Base-by-base conservation (phyloP, 169 alveolate genomes). In the Eimeria zaria region DNA sequence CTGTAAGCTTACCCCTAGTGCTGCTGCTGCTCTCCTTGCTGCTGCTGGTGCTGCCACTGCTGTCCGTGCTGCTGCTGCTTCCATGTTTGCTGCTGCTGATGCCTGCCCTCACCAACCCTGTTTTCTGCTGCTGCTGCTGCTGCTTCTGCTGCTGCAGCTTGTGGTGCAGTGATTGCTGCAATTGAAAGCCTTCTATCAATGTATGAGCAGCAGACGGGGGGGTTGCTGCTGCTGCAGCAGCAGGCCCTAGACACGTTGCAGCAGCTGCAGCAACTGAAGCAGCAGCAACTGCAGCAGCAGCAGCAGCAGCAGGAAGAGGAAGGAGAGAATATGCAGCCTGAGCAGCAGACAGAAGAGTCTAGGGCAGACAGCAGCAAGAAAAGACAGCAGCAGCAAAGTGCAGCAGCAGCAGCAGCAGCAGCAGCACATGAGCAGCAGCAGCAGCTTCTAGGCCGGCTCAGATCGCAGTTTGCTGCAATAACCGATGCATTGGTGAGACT, bases 141-240 rank as follows among this genome's bases (percentile, higher is more conserved):
- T 73, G 55, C 51, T 39, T 41, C 83, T 76, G 60, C n/a, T 76
- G 62, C 60, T 76, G 58, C 87, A 46, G 64, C 67, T 20, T 74
- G 85, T 44, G 58, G 89, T 48, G 33, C 89, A 41, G 89, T 78
- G 67, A 41, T 78, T 78, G 89, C 89, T 78, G 89, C 89, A 1
- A 5, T 78, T 48, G 67, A 78, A 78, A 3, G 41, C 41, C 67
- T 78, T 7, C 89, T 78, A 12, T 64, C 89, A 27, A 41, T 78
- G 67, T 78, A 78, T 41, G 89, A 78, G 89, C 89, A 78, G 89
- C 89, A 78, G 20, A 46, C 89, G 33, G 89, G 89, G 46, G 89
- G 67, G 11, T 44, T 78, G 89, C 89, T 78, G 89, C 89, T 78
- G 89, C 89, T 78, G 67, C 89, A 78, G 89, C 89, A 78, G 89